These are phyloP conservation scores for Magnusiomyces fungicola DNA, from an alignment of 1,139 yeast species.

Conservation along the genomic window DNA sequence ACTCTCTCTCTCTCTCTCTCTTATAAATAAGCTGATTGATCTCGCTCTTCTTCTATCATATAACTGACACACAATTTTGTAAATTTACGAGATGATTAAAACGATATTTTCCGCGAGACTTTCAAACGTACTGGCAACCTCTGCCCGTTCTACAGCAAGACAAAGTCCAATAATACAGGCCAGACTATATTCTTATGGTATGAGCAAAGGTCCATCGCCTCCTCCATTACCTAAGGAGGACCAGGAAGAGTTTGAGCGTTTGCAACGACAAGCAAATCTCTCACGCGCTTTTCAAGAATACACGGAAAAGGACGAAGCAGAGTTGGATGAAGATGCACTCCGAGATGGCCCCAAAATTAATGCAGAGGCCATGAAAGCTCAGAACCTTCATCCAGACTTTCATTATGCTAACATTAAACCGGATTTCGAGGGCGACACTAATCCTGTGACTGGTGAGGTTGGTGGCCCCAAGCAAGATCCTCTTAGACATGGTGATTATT, in stretches of 20 bases:
- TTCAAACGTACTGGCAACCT: no score
- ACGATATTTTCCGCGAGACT: no score
- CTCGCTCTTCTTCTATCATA: no score
- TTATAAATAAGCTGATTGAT: no score
- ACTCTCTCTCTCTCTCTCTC: no score
- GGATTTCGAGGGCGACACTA: slow-evolving; percentile 91
- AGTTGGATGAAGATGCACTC: slow-evolving; percentile 30
- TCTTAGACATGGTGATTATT: slow-evolving; percentile 84
- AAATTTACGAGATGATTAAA: no score
- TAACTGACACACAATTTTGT: no score
- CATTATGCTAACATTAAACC: slow-evolving; percentile 72
- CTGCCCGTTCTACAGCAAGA: no score
- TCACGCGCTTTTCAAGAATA: slow-evolving; percentile 61
- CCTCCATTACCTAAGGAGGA: slow-evolving; percentile 79
- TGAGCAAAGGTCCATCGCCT: slow-evolving; percentile 53
- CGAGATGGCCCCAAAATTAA: slow-evolving; percentile 40
- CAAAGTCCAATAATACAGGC: background rate
- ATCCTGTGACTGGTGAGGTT: slow-evolving; percentile 89
- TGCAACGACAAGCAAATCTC: slow-evolving; percentile 74
- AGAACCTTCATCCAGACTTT: slow-evolving; percentile 39
- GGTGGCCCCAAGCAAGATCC: slow-evolving; percentile 99
- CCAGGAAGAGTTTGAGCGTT: slow-evolving; percentile 84
- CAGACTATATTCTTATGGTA: background rate
- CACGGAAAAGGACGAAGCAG: slow-evolving; percentile 44
- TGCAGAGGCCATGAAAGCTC: slow-evolving; percentile 33